These are phyloP conservation scores for Inosperma sp. DNA, from an alignment of 768 basidiomycete species.

Conservation along the genomic window DNA sequence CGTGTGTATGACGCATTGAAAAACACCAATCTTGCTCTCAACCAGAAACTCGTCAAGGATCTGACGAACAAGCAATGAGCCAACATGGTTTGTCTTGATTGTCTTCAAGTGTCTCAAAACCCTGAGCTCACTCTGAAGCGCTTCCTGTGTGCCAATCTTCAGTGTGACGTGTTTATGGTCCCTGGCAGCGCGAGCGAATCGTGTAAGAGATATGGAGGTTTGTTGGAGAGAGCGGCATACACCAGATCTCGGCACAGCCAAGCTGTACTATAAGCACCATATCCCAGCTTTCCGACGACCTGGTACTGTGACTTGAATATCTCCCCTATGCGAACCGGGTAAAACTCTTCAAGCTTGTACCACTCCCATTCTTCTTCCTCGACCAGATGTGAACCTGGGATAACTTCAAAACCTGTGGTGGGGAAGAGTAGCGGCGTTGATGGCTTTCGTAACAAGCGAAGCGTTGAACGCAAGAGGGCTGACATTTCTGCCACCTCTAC, in stretches of 20 bases:
- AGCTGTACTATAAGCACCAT: constrained; percentile 24
- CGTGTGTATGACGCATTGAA: not conserved
- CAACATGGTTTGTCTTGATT: constrained; percentile 1
- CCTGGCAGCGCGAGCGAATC: not conserved
- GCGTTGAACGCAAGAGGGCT: too few relatives aligned
- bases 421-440: too few relatives aligned
- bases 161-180: constrained; percentile 13
- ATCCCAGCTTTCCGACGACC: constrained; percentile 32
- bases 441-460: too few relatives aligned
- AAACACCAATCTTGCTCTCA: not conserved
- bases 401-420: too few relatives aligned
- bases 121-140: constrained; percentile 4
- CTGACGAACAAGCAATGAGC: not conserved
- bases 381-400: constrained; percentile 6
- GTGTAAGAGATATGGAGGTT: not conserved
- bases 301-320: constrained; percentile 27
- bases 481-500: too few relatives aligned
- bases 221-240: not conserved
- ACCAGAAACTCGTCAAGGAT: not conserved
- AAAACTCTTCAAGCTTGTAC: constrained; percentile 22
- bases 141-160: constrained; percentile 10
- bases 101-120: constrained; percentile 1
- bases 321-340: constrained; percentile 31
- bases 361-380: constrained; percentile 33
- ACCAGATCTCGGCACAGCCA: constrained; percentile 28